phyloP scores from a whole-genome alignment of 495 filamentous ascomycete genomes.

The Xylaria bambusicola region DNA sequence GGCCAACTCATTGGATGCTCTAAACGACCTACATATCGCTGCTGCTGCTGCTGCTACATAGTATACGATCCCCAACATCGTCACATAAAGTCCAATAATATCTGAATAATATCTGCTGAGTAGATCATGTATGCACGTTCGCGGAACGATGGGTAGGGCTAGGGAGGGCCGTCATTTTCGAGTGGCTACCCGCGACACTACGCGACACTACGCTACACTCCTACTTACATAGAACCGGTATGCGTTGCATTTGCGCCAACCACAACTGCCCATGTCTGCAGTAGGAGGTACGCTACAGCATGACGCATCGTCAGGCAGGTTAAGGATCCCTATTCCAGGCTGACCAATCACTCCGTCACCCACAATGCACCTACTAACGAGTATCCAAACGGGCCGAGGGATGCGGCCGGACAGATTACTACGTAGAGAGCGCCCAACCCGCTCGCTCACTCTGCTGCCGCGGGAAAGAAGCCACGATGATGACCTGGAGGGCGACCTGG shows the following conservation, averaged over 20 bases:
- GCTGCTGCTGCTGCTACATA: too few relatives aligned
- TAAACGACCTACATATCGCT: constrained; percentile 24
- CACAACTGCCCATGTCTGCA: too few relatives aligned
- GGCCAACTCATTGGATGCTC: constrained; percentile 9
- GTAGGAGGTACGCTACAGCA: too few relatives aligned
- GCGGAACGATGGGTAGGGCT: background rate
- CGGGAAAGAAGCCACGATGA: constrained; percentile 15
- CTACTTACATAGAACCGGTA: too few relatives aligned
- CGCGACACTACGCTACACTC: background rate
- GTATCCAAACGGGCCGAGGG: too few relatives aligned
- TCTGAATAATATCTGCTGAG: background rate
- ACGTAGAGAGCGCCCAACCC: too few relatives aligned
- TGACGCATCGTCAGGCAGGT: too few relatives aligned
- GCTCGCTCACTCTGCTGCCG: background rate
- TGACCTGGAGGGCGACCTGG: background rate
- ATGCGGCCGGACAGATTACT: too few relatives aligned
- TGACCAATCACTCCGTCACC: too few relatives aligned
- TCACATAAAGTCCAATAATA: background rate
- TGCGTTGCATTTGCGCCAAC: too few relatives aligned
- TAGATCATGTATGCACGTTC: constrained; percentile 1
- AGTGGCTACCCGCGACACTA: background rate
- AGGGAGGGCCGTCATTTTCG: too few relatives aligned
- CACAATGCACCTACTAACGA: too few relatives aligned
- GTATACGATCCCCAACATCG: background rate
- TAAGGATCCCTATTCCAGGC: background rate